These are phyloP conservation scores for Geotrichum citri-aurantii DNA, from an alignment of 1,139 yeast genomes.

Conservation along the genomic window DNA sequence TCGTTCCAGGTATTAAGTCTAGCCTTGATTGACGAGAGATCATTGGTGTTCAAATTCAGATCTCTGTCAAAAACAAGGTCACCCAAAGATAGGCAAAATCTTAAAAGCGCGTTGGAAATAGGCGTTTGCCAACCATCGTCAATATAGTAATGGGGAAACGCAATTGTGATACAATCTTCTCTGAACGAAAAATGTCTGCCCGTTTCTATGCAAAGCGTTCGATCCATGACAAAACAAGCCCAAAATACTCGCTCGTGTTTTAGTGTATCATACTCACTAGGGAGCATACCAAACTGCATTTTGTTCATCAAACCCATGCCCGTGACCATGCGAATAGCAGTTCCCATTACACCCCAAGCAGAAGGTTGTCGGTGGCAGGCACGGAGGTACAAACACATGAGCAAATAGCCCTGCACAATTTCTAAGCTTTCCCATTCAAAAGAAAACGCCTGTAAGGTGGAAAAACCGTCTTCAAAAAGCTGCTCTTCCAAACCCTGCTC, in stretches of 20 bases:
- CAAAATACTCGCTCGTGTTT: constrained; percentile 55
- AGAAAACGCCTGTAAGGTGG: constrained; percentile 45
- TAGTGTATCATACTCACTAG: constrained; percentile 42
- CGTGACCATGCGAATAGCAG: constrained; percentile 49
- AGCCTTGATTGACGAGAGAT: constrained; percentile 15
- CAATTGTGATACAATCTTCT: constrained; percentile 38
- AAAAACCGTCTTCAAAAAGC: constrained; percentile 48
- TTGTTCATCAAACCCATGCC: constrained; percentile 50
- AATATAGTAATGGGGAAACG: constrained; percentile 38
- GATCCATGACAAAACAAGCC: constrained; percentile 53
- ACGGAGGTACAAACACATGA: constrained; percentile 50
- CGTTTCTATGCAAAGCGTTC: constrained; percentile 49
- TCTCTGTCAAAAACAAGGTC: constrained; percentile 25
- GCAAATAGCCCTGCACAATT: constrained; percentile 57
- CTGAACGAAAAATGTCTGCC: constrained; percentile 47
- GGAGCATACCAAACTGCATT: background rate
- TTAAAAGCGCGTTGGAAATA: constrained; percentile 40
- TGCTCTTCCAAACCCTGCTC: constrained; percentile 46
- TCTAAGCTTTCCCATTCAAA: constrained; percentile 69
- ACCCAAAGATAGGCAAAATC: constrained; percentile 24
- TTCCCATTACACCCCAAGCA: constrained; percentile 48
- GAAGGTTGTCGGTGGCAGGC: constrained; percentile 55
- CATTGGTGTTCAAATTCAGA: constrained; percentile 20
- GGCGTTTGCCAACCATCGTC: constrained; percentile 52
- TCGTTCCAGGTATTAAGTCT: constrained; percentile 22